Base-by-base conservation (phyloP, 2,329 filamentous ascomycete genomes). In the Aspergillus persii region DNA sequence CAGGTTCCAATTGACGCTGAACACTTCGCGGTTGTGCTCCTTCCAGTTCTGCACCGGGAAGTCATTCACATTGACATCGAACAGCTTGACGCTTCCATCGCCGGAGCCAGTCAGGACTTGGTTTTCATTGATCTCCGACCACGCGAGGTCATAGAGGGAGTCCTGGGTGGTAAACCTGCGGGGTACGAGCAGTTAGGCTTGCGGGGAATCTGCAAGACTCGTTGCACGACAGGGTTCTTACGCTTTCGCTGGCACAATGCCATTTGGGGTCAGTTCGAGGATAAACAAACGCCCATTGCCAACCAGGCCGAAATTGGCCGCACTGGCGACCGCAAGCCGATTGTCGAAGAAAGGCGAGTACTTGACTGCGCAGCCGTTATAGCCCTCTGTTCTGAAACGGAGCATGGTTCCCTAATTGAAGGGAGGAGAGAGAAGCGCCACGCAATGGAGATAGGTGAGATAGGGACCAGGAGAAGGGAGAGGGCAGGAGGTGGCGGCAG, bases 271-370 rank as follows among this genome's bases (percentile, higher is more conserved):
- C 64, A 99, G 79, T 31, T 89, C 89, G 29, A 98, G 82, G 59
- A 94, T 87, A 72, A 91, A 98, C 1, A 98, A 79, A 48, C 93
- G 87, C 9, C 95, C 95, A 80, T 99, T 99, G 51, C 95, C 95
- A 39, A 99, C 94, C 44, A 99, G 90, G 44, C 95, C 95, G 79
- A 95, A 99, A 81, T 99, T 98, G 64, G 94, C 87, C n/a, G 92
- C 90, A 1, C 90, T 85, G 31, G 91, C 91, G 69, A 97, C 92
- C 58, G 94, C 94, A 64, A 99, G 87, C 63, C 93, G 88, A 66
- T 91, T 95, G 80, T 98, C 95, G 80, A 96, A 96, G 81, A 97
- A 99, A 6, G 95, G 95, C 57, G 94, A 98, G 83, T 98, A 99
- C 79, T 97, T 96, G 77, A 97, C 92, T 67, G 91, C 91, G 79